Evolutionary conservation across 257 asterid genomes (phyloP), one percentile per base, ranked within the genome.

Genomic region (Cruciata laevipes): DNA sequence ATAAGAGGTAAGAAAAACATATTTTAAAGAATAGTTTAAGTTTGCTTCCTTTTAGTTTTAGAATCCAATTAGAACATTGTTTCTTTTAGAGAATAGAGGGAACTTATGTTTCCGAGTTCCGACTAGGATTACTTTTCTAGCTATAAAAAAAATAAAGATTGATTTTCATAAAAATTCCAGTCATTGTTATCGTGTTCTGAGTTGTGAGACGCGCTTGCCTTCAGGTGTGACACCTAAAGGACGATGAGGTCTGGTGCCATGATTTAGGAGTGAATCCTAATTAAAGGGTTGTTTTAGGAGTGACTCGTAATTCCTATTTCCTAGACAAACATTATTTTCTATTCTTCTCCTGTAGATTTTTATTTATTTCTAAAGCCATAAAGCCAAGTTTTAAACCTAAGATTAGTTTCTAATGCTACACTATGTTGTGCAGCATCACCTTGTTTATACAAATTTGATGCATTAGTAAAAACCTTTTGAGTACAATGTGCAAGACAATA

Each of bases 381-480:
- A 40, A 40, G 49, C 16, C 17, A 12, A 40, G 49, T 12, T 11
- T 17, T 40, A 40, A 38, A 38, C 47, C 47, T 40, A 12, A 40
- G 49, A 40, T 40, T 17, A 9, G 17, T 12, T 12, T 40, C 49
- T 40, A 40, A 42, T 2, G 18, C 51, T 42, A 42, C 51, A 6
- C 51, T 42, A 3, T 42, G 51, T 18, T 42, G 42, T 7, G 42
- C 42, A 7, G 42, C 3, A 11, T 37, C 42, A 37, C 42, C 8
- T 25, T 8, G 16, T 40, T 23, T 10, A 10, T 56, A 56, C 20
- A 27, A 30, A 18, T 44, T 12, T 32, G 10, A 27, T 18, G 67
- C 21, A 69, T 60, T n/a, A n/a, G 13, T 23, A 16, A 68, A 58
- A 32, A 61, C 42, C 60, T 47, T 69, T 38, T 20, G 49, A 60